Base-by-base conservation (phyloP, 768 basidiomycete species). In the Paxillus rubicundulus region DNA sequence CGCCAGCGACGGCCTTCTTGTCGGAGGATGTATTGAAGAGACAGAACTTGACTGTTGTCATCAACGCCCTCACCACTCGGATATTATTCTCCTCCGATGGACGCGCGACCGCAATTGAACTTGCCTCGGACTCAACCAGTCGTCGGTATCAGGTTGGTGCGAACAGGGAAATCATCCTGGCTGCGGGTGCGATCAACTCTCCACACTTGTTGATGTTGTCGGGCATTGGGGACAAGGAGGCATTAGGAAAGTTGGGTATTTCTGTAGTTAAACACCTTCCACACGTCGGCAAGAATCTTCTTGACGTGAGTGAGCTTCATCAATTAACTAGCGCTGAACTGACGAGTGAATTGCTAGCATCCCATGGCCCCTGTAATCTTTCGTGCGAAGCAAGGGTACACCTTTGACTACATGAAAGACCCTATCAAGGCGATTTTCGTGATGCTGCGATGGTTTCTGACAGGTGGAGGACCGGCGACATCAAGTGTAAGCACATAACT, bases 261-360 rank as follows among this genome's bases (percentile, higher is more conserved):
- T n/a, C n/a, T n/a, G n/a, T n/a, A n/a, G 72, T 82, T 14, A 64
- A 78, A 4, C 79, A 88, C 61, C 76, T 86, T 9, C 82, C 85
- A 4, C 82, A 81, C n/a, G 87, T 92, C 28, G 89, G 89, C 14
- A 72, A 77, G 14, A 74, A 88, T 61, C 75, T 90, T 14, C 72
- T 82, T 52, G 88, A 91, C 5, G 47, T 49, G 40, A 50, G 17
- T 17, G 37, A 37, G n/a, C 21, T 28, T 18, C 20, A 34, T 20
- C 20, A 27, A 8, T 6, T 28, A 5, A 9, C 24, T 18, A 28
- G 18, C 20, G 41, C 24, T 20, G n/a, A 38, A 54, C 40, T 5
- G 41, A 44, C 42, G 24, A 41, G 24, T 18, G 9, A 2, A 24
- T 18, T 44, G 42, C 13, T 27, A 54, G 14, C 42, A 54, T 30